Evolutionary conservation across 1,284 basidiomycete genomes (phyloP).

Genomic region (Coniferiporia weirii): DNA sequence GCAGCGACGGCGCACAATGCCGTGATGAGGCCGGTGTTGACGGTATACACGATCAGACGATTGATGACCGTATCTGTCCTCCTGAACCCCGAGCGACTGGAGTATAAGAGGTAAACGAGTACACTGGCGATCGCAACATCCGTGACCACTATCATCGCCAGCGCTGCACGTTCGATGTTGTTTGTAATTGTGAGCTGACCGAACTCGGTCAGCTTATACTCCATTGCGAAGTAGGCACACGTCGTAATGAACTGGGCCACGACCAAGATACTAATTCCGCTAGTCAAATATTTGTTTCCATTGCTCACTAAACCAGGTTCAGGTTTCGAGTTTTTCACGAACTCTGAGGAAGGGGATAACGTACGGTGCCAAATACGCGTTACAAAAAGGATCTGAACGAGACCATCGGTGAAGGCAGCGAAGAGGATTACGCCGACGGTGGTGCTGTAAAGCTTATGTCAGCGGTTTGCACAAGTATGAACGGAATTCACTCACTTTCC

Average conservation of each 20-base stretch:
- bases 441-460: neutral
- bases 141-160: neutral
- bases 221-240: neutral
- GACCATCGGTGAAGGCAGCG: neutral
- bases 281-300: neutral
- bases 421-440: neutral
- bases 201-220: neutral
- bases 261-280: neutral
- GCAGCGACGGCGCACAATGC: constrained; percentile 5
- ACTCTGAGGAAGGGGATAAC: neutral
- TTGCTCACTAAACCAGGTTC: neutral
- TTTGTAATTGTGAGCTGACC: neutral
- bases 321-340: neutral
- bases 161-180: neutral
- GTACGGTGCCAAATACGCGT: constrained; percentile 7
- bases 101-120: neutral
- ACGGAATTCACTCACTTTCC: neutral
- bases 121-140: constrained; percentile 2
- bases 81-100: constrained; percentile 1
- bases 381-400: constrained; percentile 1
- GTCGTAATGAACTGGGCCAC: constrained; percentile 3
- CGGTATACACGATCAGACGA: constrained; percentile 2
- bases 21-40: constrained; percentile 8
- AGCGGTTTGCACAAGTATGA: neutral
- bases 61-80: constrained; percentile 2